These are phyloP conservation scores for Chrysopogon serrulatus DNA, from an alignment of 176 grass and related monocot genomes.

Conservation along the genomic window DNA sequence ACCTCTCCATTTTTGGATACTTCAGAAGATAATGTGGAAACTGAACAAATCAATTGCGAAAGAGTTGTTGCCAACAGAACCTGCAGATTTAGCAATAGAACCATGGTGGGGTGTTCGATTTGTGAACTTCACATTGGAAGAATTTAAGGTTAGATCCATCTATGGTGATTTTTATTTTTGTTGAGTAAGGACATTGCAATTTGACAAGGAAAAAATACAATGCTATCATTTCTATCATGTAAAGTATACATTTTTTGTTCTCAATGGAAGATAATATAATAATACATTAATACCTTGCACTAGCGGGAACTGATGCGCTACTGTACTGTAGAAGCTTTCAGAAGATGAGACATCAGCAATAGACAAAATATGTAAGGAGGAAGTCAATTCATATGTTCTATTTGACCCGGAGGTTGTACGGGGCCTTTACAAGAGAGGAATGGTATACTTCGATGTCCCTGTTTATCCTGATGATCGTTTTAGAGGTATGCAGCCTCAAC, in stretches of 20 bases:
- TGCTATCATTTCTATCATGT: neutral
- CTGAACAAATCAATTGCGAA: conserved; percentile 97
- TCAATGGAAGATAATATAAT: neutral
- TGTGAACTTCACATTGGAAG: conserved; percentile 96
- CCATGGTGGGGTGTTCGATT: conserved; percentile 97
- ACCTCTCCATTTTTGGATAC: conserved; percentile 5
- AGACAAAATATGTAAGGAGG: conserved; percentile 97
- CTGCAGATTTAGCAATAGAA: conserved; percentile 69
- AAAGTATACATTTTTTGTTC: neutral
- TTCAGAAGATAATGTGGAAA: conserved; percentile 99
- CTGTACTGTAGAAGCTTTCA: conserved; percentile 65
- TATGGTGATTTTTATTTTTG: neutral
- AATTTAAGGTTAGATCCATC: conserved; percentile 82
- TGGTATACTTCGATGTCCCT: conserved; percentile 89
- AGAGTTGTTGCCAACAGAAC: conserved; percentile 75
- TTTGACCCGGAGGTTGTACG: conserved; percentile 83
- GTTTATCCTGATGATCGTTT: conserved; percentile 96
- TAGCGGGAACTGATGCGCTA: conserved; percentile 20
- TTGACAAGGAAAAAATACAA: neutral
- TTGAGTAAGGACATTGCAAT: neutral
- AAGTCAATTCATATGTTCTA: conserved; percentile 92
- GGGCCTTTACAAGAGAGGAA: conserved; percentile 73
- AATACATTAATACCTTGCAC: neutral
- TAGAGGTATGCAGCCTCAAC: conserved; percentile 51
- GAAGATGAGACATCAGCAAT: conserved; percentile 88